Conservation (phyloP, 164 flowering plant genomes). For the Sextonia rubra region DNA sequence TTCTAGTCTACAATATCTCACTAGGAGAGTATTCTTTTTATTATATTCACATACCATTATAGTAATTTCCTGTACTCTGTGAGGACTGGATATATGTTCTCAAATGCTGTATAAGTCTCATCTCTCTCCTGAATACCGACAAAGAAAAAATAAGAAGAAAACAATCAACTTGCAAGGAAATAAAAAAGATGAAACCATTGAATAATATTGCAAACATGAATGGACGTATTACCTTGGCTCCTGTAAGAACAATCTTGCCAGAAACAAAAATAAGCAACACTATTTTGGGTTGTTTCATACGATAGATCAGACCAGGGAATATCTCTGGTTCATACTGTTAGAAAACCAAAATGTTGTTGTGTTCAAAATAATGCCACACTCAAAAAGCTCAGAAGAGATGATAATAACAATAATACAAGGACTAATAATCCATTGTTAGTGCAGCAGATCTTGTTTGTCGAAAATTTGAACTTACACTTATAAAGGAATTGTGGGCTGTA, state of each 20-base stretch:
- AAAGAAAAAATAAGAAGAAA: neutral
- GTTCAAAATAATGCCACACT: slow-evolving; percentile 16
- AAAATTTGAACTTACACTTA: slow-evolving; percentile 52
- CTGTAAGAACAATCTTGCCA: slow-evolving; percentile 90
- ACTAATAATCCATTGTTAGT: no score
- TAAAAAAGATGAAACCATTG: no score
- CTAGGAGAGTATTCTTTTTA: no score
- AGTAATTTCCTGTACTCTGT: slow-evolving; percentile 71
- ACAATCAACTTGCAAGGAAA: slow-evolving; percentile 1
- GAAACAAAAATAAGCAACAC: slow-evolving; percentile 89
- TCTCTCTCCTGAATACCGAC: slow-evolving; percentile 51
- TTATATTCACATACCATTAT: slow-evolving; percentile 40
- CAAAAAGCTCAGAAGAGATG: slow-evolving; percentile 9
- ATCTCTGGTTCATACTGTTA: slow-evolving; percentile 91
- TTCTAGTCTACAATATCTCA: no score
- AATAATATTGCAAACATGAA: neutral
- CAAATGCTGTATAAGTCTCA: slow-evolving; percentile 81
- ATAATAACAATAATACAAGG: neutral
- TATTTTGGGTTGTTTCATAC: slow-evolving; percentile 90
- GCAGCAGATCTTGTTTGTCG: no score
- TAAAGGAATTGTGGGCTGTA: slow-evolving; percentile 77
- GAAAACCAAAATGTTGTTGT: slow-evolving; percentile 19
- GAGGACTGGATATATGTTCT: slow-evolving; percentile 79
- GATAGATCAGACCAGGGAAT: slow-evolving; percentile 87
- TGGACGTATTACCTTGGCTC: slow-evolving; percentile 60